These are phyloP conservation scores for Ambrosia trifida DNA, from an alignment of 129 eudicot species.

Conservation along the genomic window DNA sequence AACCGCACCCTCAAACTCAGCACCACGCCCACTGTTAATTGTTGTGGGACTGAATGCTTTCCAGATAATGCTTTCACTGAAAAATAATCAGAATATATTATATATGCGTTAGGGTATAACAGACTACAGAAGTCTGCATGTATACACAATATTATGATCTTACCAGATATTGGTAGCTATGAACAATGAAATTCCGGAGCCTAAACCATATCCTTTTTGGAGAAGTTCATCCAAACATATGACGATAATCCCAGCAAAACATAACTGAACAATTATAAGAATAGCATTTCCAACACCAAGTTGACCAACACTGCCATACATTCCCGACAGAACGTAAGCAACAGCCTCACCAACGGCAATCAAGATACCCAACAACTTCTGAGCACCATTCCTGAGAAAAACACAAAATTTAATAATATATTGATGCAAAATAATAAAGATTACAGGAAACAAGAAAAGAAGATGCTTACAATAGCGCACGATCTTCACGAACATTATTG, in stretches of 20 bases:
- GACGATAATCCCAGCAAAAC: slow-evolving; percentile 70
- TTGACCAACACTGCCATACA: slow-evolving; percentile 75
- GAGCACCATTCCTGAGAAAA: slow-evolving; percentile 69
- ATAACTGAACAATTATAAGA: slow-evolving; percentile 60
- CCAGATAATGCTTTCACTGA: slow-evolving; percentile 62
- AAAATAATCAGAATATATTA: not conserved
- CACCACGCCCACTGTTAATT: slow-evolving; percentile 53
- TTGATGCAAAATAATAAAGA: not conserved
- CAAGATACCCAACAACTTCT: slow-evolving; percentile 67
- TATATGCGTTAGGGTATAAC: not conserved
- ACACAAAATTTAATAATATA: not conserved
- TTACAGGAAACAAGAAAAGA: not conserved
- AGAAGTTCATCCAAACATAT: slow-evolving; percentile 61
- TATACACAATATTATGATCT: slow-evolving; percentile 6
- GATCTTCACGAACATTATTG: slow-evolving; percentile 56
- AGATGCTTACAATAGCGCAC: slow-evolving; percentile 53
- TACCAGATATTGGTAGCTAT: slow-evolving; percentile 68
- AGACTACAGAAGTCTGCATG: not conserved
- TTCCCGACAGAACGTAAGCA: slow-evolving; percentile 68
- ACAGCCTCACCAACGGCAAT: slow-evolving; percentile 80
- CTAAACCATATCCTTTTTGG: slow-evolving; percentile 61
- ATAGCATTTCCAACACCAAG: slow-evolving; percentile 88
- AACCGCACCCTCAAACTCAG: slow-evolving; percentile 87
- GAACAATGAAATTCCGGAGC: slow-evolving; percentile 62
- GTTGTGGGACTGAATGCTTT: slow-evolving; percentile 59